A percentile compares a stretch with the other conserved stretches of the same genome.
Conservation (phyloP, 176 grass and related monocot species). For the Tuctoria greenei region DNA sequence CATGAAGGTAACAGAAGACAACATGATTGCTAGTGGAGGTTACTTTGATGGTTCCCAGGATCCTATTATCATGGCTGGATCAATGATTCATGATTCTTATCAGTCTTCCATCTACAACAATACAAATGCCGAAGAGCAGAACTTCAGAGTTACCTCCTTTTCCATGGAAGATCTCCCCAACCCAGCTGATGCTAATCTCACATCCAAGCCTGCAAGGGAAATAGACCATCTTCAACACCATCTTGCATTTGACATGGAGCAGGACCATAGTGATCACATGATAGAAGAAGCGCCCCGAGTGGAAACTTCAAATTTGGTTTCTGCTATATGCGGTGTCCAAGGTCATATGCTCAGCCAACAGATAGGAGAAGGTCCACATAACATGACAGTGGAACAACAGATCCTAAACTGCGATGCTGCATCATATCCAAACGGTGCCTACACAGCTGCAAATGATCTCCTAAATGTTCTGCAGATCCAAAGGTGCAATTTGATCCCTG, state of each 20-base stretch:
- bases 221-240: constrained; percentile 43
- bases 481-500: constrained; percentile 41
- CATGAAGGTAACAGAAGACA: constrained; percentile 27
- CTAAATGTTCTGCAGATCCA: constrained; percentile 63
- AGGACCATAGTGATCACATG: constrained; percentile 53
- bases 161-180: constrained; percentile 52
- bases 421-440: constrained; percentile 44
- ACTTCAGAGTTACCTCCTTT: constrained; percentile 44
- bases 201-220: constrained; percentile 40
- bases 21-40: constrained; percentile 59
- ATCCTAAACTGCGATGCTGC: constrained; percentile 35
- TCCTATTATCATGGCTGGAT: constrained; percentile 53
- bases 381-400: constrained; percentile 40
- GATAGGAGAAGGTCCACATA: constrained; percentile 34
- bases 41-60: constrained; percentile 53
- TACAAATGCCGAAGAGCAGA: constrained; percentile 30
- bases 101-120: constrained; percentile 47
- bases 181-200: constrained; percentile 36
- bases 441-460: constrained; percentile 50
- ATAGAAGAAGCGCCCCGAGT: constrained; percentile 32
- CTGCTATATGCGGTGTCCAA: constrained; percentile 40
- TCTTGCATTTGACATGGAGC: constrained; percentile 49
- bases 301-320: constrained; percentile 55
- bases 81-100: constrained; percentile 42
- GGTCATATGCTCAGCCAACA: constrained; percentile 40